Conservation (phyloP, 306 rosid genomes). For the Parietaria judaica region DNA sequence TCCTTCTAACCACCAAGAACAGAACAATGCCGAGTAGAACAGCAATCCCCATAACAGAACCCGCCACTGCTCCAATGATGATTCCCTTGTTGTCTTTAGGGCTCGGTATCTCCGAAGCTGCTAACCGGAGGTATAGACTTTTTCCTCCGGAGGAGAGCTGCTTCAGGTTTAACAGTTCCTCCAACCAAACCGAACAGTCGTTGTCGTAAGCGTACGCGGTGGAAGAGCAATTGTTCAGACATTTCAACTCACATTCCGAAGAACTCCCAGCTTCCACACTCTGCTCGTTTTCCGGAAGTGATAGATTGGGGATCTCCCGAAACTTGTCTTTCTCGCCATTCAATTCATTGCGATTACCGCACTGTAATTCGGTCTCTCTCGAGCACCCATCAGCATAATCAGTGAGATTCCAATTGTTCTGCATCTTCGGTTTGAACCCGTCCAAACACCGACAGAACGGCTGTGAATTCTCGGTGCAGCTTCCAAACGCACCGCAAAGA, state of each 20-base stretch:
- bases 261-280: constrained; percentile 14
- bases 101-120: constrained; percentile 60
- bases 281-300: too few species aligned
- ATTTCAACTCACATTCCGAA: constrained; percentile 36
- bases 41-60: constrained; percentile 28
- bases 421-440: constrained; percentile 32
- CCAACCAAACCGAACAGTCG: constrained; percentile 47
- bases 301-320: constrained; percentile 8
- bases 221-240: constrained; percentile 46
- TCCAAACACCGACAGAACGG: constrained; percentile 41
- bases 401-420: constrained; percentile 29
- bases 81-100: constrained; percentile 26
- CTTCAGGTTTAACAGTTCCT: constrained; percentile 43
- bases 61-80: constrained; percentile 36
- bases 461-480: constrained; percentile 27
- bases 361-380: constrained; percentile 32
- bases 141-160: constrained; percentile 36
- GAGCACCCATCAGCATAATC: constrained; percentile 49
- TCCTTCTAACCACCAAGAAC: constrained; percentile 3
- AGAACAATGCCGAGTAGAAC: constrained; percentile 28
- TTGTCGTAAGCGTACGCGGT: constrained; percentile 42
- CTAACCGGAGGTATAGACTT: constrained; percentile 45
- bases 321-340: constrained; percentile 36
- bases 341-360: neutral
- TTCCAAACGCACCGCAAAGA: constrained; percentile 46